A percentile compares a stretch with the other conserved stretches of the same genome.
These are phyloP conservation scores for Hydrangea macrophylla DNA, from an alignment of 148 eudicot genomes.

Conservation along the genomic window DNA sequence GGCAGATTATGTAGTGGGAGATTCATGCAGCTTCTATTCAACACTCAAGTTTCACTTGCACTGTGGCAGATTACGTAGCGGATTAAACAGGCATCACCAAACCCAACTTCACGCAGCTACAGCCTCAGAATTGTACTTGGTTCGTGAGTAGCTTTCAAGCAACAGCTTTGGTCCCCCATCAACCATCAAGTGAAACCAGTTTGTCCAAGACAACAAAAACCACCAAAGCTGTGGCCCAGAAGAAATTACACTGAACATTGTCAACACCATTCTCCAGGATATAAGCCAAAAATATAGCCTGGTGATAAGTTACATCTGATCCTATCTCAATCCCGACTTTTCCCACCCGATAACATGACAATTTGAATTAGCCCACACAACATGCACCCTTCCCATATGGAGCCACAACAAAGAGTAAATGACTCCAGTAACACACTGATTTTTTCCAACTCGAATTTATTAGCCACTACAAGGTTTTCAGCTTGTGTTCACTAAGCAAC, in stretches of 20 bases:
- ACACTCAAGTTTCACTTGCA: background rate
- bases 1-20: background rate
- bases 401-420: conserved; percentile 2
- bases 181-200: background rate
- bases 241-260: background rate
- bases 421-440: background rate
- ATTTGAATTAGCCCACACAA: background rate
- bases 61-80: background rate
- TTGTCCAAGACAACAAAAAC: background rate
- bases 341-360: background rate
- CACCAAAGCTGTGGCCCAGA: background rate
- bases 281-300: background rate
- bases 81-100: conserved; percentile 1
- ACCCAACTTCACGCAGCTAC: background rate
- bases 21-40: background rate
- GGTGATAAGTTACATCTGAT: background rate
- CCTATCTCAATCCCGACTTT: background rate
- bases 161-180: background rate
- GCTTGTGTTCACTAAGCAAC: conserved; percentile 15
- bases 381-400: conserved; percentile 1
- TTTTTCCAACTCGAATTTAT: too few relatives aligned
- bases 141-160: background rate
- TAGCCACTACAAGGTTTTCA: background rate
- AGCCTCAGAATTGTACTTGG: too few relatives aligned
- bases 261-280: background rate